Evolutionary conservation across 208 protist genomes (phyloP), one percentile per base, ranked within the genome.

Genomic region (Leishmania major): DNA sequence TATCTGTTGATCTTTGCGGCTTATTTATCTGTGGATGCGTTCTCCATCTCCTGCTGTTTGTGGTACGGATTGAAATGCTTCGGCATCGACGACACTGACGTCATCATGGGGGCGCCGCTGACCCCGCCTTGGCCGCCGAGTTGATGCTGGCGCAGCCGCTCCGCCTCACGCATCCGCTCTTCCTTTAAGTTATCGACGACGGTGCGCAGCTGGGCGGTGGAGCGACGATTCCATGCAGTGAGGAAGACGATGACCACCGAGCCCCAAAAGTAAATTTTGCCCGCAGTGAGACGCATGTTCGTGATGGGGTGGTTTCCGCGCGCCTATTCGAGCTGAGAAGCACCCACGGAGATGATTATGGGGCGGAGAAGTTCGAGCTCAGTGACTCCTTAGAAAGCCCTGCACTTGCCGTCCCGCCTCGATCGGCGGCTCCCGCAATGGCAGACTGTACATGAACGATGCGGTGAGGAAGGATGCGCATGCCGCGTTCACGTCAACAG

Each of bases 221-320:
- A 94, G 40, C 83, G 66, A 17, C 91, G 91, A 77, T 96, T 96
- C 93, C 93, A 96, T 40, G 87, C 79, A 2, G 89, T 94, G 53
- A 96, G 82, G 1, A 83, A 79, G 59, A 89, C 45, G 73, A 96
- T 86, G 43, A 88, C 85, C 43, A 88, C 43, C 10, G 80, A 84
- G 45, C 89, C 88, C 81, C 89, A 92, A 53, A 91, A 92, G 80
- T 96, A 96, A 80, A 96, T 96, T 73, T 96, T 96, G 11, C 93
- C 93, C 60, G 93, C 87, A 8, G 88, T 88, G 64, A 96, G 85
- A 37, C 93, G 91, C 93, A 96, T 96, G 53, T 37, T 74, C 37
- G 51, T 13, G 69, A 53, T 78, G 0, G 25, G 3, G 13, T 28
- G 17, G 13, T 60, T 28, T 71, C 28, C 64, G 45, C 37, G 55